These are phyloP conservation scores for Dactylellina leptospora DNA, from an alignment of 2,329 filamentous ascomycete species.

Conservation along the genomic window DNA sequence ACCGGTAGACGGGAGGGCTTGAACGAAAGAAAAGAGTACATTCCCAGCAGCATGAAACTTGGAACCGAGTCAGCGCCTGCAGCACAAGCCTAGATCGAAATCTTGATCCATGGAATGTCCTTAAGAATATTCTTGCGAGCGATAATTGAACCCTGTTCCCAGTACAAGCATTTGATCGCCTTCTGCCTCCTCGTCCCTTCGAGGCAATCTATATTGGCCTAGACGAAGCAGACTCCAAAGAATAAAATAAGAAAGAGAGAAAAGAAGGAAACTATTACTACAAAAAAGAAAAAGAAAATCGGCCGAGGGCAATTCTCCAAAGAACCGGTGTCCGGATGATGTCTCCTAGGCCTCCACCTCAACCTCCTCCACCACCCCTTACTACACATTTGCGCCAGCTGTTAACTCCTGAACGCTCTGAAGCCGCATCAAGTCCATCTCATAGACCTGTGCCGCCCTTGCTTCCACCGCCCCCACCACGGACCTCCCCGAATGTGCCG, in stretches of 20 bases:
- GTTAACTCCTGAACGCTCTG: slow-evolving; percentile 47
- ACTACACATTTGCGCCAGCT: slow-evolving; percentile 49
- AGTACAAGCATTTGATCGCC: slow-evolving; percentile 48
- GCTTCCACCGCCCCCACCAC: slow-evolving; percentile 51
- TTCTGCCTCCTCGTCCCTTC: slow-evolving; percentile 25
- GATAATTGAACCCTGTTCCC: slow-evolving; percentile 48
- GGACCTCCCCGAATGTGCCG: slow-evolving; percentile 50
- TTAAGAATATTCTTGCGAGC: slow-evolving; percentile 36
- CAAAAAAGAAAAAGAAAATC: slow-evolving; percentile 1
- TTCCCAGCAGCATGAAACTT: slow-evolving; percentile 50
- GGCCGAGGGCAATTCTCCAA: slow-evolving; percentile 20
- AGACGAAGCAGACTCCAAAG: no score
- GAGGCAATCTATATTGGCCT: slow-evolving; percentile 49
- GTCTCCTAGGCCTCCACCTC: slow-evolving; percentile 54
- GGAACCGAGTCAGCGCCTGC: slow-evolving; percentile 45
- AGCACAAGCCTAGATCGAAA: slow-evolving; percentile 51
- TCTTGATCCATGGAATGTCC: slow-evolving; percentile 52
- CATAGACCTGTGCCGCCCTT: slow-evolving; percentile 50
- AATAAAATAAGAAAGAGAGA: no score
- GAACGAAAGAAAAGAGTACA: slow-evolving; percentile 21
- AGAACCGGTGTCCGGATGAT: slow-evolving; percentile 52
- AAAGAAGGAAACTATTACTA: no score
- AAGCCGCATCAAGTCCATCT: slow-evolving; percentile 52
- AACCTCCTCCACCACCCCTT: slow-evolving; percentile 53
- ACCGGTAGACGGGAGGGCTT: slow-evolving; percentile 31